Evolutionary conservation across 2,329 filamentous ascomycete species (phyloP), one percentile per base, ranked within the genome.

Genomic region (Paecilomyces sp.): DNA sequence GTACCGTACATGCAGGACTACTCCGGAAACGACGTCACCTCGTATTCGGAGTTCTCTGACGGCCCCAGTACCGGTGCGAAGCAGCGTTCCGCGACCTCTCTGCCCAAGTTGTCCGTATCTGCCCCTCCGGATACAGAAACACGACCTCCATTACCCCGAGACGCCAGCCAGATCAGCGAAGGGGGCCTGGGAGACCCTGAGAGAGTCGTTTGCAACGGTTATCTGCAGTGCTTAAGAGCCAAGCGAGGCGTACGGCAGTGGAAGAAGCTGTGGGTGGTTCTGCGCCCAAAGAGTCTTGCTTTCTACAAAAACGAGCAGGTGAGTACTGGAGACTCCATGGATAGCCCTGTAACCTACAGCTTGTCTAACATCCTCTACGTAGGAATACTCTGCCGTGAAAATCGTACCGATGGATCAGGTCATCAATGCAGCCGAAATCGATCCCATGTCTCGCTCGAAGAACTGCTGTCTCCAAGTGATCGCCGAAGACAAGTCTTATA

Each of bases 201-300:
- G 72, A 88, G 92, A 28, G 88, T 97, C n/a, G 84, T 97, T 53
- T 96, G 90, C 83, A 92, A 97, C 71, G 92, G 93, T 57, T 92
- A 91, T 82, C 84, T 97, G 33, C 89, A 90, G 74, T 86, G 91
- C 62, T 83, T 97, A 59, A 91, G 90, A 67, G 90, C 88, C 62
- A 92, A 91, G 68, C 74, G 74, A 54, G 91, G 92, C 8, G 85
- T 99, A 58, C 87, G 89, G 54, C 90, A 96, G 69, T 99, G 94
- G 94, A 97, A 96, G 80, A 88, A 91, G 67, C 83, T 92, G 61
- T 97, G 94, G 94, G 89, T 89, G 12, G 94, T 97, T 0, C 82
- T 99, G 57, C 89, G 94, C 33, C 88, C 91, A 1, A 87, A 89
- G 57, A 92, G 90, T 63, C 80, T 99, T 33, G 89, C 91, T 15